These are phyloP conservation scores for Candida suzukii DNA, from an alignment of 805 yeast species.

Conservation along the genomic window DNA sequence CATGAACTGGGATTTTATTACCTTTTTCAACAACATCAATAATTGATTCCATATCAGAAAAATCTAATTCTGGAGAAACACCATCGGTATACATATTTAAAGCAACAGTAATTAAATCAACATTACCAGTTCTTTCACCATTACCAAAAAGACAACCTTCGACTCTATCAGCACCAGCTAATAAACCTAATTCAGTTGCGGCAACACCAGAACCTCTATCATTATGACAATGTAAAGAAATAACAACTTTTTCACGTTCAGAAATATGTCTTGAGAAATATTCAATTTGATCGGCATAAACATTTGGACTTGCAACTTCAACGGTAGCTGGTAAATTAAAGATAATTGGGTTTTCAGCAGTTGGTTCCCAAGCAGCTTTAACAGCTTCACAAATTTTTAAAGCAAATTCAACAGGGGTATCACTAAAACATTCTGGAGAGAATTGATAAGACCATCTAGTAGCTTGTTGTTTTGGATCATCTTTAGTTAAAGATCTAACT, in stretches of 20 bases:
- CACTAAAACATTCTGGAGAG: conserved; percentile 74
- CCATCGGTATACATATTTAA: conserved; percentile 76
- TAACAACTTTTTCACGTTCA: conserved; percentile 64
- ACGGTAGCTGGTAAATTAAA: conserved; percentile 80
- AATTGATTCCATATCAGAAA: conserved; percentile 58
- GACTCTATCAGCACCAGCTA: conserved; percentile 83
- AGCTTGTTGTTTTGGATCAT: conserved; percentile 56
- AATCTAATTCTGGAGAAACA: conserved; percentile 62
- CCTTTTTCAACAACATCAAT: conserved; percentile 69
- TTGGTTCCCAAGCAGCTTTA: conserved; percentile 72
- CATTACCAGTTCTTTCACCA: conserved; percentile 84
- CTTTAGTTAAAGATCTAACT: conserved; percentile 65
- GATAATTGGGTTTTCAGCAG: conserved; percentile 65
- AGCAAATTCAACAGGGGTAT: conserved; percentile 68
- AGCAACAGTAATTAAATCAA: conserved; percentile 69
- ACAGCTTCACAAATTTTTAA: conserved; percentile 77
- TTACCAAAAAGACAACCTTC: conserved; percentile 81
- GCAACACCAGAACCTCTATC: conserved; percentile 85
- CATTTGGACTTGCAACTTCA: conserved; percentile 68
- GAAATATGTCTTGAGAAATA: conserved; percentile 60
- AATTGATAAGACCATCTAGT: conserved; percentile 70
- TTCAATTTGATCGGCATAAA: conserved; percentile 77
- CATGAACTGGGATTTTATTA: conserved; percentile 67
- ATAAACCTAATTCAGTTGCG: conserved; percentile 66
- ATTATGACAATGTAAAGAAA: conserved; percentile 71